Base-by-base conservation (phyloP, 345 rosid species). In the Combretum micranthum region DNA sequence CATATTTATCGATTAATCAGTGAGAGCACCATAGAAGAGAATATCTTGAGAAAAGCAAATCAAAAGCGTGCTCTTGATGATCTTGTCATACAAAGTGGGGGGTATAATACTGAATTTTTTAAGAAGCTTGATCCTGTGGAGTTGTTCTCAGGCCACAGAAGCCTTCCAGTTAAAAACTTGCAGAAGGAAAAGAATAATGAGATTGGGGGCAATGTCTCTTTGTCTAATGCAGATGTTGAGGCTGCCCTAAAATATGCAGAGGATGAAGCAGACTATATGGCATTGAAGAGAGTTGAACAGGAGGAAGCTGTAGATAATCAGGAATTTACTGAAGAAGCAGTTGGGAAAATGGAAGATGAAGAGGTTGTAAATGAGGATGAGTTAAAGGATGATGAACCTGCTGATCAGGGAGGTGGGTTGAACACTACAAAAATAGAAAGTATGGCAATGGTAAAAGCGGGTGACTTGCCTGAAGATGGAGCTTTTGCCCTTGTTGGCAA, bases 211-310 rank as follows among this genome's bases (percentile, higher is more conserved):
- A 88, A 82, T 57, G 72, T 71, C 63, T 72, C 91, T 63, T 56
- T 85, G 57, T 94, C 99, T 47, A 82, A 78, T 74, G 95, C 88
- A 39, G 99, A 94, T 70, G 90, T 94, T 62, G 99, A 94, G 72
- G 99, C 97, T 82, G 99, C 97, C 68, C 71, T 94, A 56, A 90
- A 94, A 71, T 70, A 75, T 68, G 99, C 86, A 5, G 99, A 94
- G 83, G 99, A 94, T 81, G 99, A 94, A 71, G 99, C 99, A 69
- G 99, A 94, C 78, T 94, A 90, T 77, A 90, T 94, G 97, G 99
- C 99, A 65, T 69, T 94, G 66, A 94, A 94, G 80, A 90, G 74
- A 79, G 99, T 86, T 21, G 99, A 90, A 72, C 82, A 80, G 82
- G 99, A 94, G 76, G 99, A 94, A 79, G 99, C 96, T 66, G 99